A percentile compares a stretch with the other conserved stretches of the same genome.
phyloP scores from a whole-genome alignment of 2,329 filamentous ascomycete genomes.

The Hypomyces perniciosus region DNA sequence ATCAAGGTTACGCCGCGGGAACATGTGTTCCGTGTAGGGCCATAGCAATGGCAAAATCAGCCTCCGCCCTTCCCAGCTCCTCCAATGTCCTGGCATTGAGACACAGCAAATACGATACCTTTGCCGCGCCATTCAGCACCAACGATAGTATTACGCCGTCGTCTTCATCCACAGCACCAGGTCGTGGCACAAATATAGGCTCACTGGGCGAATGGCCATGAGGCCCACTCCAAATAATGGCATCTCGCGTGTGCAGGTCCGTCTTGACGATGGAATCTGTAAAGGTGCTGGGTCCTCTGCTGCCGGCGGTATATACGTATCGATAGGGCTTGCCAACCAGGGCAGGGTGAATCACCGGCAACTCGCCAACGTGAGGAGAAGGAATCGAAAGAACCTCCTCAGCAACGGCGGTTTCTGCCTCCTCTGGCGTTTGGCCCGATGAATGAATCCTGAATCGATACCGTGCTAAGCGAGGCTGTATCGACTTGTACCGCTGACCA shows the following conservation, averaged over 20 bases:
- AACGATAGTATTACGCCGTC: conserved; percentile 57
- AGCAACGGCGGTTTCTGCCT: conserved; percentile 17
- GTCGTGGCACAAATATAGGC: conserved; percentile 56
- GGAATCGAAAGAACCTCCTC: conserved; percentile 41
- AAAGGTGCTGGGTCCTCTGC: conserved; percentile 53
- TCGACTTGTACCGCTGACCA: conserved; percentile 31
- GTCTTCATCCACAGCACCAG: conserved; percentile 47
- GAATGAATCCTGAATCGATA: conserved; percentile 36
- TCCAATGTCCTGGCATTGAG: conserved; percentile 56
- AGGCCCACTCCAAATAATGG: conserved; percentile 50
- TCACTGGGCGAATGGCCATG: conserved; percentile 62
- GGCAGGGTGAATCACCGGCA: conserved; percentile 59
- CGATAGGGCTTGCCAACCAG: conserved; percentile 48
- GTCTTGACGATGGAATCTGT: conserved; percentile 61
- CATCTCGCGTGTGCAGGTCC: conserved; percentile 48
- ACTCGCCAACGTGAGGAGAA: conserved; percentile 52
- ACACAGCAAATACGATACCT: conserved; percentile 59
- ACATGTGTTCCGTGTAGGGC: conserved; percentile 59
- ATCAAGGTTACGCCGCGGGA: no score
- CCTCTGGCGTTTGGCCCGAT: conserved; percentile 5
- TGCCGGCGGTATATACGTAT: conserved; percentile 54
- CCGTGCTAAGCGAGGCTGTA: conserved; percentile 35
- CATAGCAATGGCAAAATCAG: conserved; percentile 53
- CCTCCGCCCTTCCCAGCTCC: conserved; percentile 59
- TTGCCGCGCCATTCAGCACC: conserved; percentile 54